Base-by-base conservation (phyloP, 148 eudicot genomes). In the Suaeda aralocaspica region DNA sequence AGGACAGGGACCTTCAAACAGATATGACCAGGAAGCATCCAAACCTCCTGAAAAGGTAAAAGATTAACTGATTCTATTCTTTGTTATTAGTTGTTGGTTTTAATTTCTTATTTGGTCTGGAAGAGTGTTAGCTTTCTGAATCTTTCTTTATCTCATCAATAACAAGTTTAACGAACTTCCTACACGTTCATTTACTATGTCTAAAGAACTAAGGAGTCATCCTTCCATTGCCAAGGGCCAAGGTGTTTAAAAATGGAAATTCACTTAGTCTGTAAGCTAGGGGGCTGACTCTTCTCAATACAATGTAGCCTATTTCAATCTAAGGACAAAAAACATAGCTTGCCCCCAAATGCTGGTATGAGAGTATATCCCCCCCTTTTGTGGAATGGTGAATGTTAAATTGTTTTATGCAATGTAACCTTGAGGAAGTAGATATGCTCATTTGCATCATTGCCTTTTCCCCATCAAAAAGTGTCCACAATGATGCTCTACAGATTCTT, bases 41-140 rank as follows among this genome's bases (percentile, higher is more conserved):
- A 91, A 81, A 77, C 86, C 85, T 70, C 18, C 44, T 46, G 95
- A 89, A 25, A 91, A 94, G 97, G 97, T 91, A 78, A 68, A 13
- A 36, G 41, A 18, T 4, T 53, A 0, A 53, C 22, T 59, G 6
- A 19, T 59, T 34, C 8, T 16, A 29, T 59, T 34, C 8, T 16
- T 13, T 53, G 58, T 53, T 36, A 1, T 42, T 55, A 24, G 25
- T 33, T 66, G 5, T 52, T 59, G 29, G 6, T 53, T 53, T 53
- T 21, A 3, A 16, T 21, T 53, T 13, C 29, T 22, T 53, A 9
- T 22, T 53, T 24, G 28, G 9, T 53, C 58, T 53, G 58, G 24
- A 6, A 12, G 26, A 1, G 24, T 53, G 3, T 9, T 28, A 53
- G 26, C 14, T 21, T 53, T 22, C 4, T 24, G 24, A 21, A 24